A percentile compares a stretch with the other conserved stretches of the same genome.
phyloP scores from a whole-genome alignment of 805 yeast species.

The Yamadazyma olivae region DNA sequence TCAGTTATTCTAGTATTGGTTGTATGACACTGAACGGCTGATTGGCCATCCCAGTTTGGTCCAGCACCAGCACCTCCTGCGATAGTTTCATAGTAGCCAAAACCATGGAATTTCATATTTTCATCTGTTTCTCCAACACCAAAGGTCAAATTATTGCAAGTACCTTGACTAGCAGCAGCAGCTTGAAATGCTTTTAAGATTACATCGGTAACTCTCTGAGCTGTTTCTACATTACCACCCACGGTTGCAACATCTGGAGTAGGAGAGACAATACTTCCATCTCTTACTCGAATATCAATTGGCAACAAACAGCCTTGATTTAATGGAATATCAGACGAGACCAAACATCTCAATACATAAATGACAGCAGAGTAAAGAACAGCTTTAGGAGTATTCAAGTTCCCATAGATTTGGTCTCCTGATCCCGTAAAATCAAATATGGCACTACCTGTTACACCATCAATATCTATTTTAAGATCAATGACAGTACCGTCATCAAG shows the following conservation, averaged over 20 bases:
- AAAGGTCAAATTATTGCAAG: slow-evolving; percentile 19
- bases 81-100: slow-evolving; percentile 15
- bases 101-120: slow-evolving; percentile 15
- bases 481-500: slow-evolving; percentile 20
- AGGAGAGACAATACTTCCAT: slow-evolving; percentile 16
- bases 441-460: slow-evolving; percentile 12
- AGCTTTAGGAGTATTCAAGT: slow-evolving; percentile 1
- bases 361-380: background rate
- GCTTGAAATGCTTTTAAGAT: slow-evolving; percentile 20
- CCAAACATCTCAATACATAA: slow-evolving; percentile 8
- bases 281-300: slow-evolving; percentile 13
- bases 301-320: slow-evolving; percentile 22
- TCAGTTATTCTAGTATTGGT: slow-evolving; percentile 23
- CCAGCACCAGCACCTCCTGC: slow-evolving; percentile 20
- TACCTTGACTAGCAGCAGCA: slow-evolving; percentile 18
- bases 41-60: slow-evolving; percentile 11
- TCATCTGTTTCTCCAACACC: slow-evolving; percentile 17
- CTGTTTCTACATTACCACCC: slow-evolving; percentile 19
- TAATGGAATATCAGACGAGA: slow-evolving; percentile 18
- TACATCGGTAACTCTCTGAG: slow-evolving; percentile 20
- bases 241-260: slow-evolving; percentile 16
- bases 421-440: slow-evolving; percentile 20
- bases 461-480: slow-evolving; percentile 11
- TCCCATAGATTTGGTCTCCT: slow-evolving; percentile 11
- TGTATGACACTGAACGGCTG: slow-evolving; percentile 47